Percentiles rank a stretch among this genome's conserved stretches.
These are phyloP conservation scores for Byssothecium circinans DNA, from an alignment of 2,329 filamentous ascomycete genomes.

Conservation along the genomic window DNA sequence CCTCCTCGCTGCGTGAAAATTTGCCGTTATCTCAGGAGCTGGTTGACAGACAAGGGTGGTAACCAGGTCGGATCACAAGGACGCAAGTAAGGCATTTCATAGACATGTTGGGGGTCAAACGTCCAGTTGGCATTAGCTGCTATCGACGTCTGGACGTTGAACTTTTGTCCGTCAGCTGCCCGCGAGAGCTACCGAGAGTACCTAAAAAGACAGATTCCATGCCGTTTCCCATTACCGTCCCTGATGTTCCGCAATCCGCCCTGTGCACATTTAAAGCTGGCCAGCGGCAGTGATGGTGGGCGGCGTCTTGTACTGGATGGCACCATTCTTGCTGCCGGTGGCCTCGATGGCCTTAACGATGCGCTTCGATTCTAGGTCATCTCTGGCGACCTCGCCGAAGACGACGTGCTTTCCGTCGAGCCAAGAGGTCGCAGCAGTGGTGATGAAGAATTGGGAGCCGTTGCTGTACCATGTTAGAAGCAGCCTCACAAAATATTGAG, in stretches of 20 bases:
- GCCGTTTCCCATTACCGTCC: conserved; percentile 14
- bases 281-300: conserved; percentile 59
- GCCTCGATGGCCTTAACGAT: conserved; percentile 63
- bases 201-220: conserved; percentile 7
- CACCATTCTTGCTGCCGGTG: conserved; percentile 57
- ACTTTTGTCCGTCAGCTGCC: conserved; percentile 10
- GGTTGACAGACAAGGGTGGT: no score
- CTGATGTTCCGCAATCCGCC: no score
- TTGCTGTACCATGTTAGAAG: conserved; percentile 52
- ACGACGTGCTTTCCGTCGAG: conserved; percentile 82
- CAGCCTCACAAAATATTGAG: conserved; percentile 4
- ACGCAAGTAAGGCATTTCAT: no score
- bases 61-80: background rate
- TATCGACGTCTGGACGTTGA: background rate
- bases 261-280: conserved; percentile 44
- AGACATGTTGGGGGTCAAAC: no score
- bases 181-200: conserved; percentile 9
- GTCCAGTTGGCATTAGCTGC: no score
- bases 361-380: conserved; percentile 55
- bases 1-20: conserved; percentile 24
- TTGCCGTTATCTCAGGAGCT: conserved; percentile 4
- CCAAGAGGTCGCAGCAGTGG: conserved; percentile 67
- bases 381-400: conserved; percentile 76
- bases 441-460: conserved; percentile 74
- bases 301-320: conserved; percentile 54